Conservation (phyloP, 2,329 filamentous ascomycete genomes). For the Metarhizium robertsii region DNA sequence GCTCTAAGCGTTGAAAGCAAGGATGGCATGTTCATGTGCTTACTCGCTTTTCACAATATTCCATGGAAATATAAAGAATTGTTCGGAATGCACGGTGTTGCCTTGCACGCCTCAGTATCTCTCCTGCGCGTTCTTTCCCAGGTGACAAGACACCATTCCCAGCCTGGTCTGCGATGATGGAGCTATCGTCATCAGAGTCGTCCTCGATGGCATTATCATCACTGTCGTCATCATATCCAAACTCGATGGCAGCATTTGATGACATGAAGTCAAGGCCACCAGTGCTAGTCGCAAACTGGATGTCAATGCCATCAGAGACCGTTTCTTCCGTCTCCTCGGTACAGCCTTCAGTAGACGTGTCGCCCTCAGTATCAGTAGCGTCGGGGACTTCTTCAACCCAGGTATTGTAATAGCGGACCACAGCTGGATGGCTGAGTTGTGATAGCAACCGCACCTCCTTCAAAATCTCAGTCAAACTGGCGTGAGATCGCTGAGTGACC, state of each 20-base stretch:
- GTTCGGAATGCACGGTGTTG: conserved; percentile 51
- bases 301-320: conserved; percentile 30
- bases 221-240: conserved; percentile 52
- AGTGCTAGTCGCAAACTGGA: conserved; percentile 62
- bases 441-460: conserved; percentile 84
- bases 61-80: conserved; percentile 95
- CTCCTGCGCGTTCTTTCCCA: conserved; percentile 19
- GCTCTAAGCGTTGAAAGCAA: conserved; percentile 1
- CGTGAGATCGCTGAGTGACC: conserved; percentile 72
- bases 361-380: conserved; percentile 44
- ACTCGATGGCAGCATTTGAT: conserved; percentile 71
- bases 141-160: conserved; percentile 19
- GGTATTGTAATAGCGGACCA: conserved; percentile 87
- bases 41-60: conserved; percentile 88
- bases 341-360: conserved; percentile 42
- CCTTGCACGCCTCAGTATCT: conserved; percentile 21
- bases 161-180: conserved; percentile 22
- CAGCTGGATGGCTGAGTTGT: conserved; percentile 79
- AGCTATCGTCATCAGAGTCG: conserved; percentile 35
- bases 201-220: conserved; percentile 36
- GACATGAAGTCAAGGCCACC: conserved; percentile 90
- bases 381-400: conserved; percentile 74
- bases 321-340: conserved; percentile 27
- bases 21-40: conserved; percentile 17
- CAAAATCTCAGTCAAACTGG: conserved; percentile 71